Evolutionary conservation across 2,329 filamentous ascomycete genomes (phyloP).

Genomic region (Parascedosporium putredinis): DNA sequence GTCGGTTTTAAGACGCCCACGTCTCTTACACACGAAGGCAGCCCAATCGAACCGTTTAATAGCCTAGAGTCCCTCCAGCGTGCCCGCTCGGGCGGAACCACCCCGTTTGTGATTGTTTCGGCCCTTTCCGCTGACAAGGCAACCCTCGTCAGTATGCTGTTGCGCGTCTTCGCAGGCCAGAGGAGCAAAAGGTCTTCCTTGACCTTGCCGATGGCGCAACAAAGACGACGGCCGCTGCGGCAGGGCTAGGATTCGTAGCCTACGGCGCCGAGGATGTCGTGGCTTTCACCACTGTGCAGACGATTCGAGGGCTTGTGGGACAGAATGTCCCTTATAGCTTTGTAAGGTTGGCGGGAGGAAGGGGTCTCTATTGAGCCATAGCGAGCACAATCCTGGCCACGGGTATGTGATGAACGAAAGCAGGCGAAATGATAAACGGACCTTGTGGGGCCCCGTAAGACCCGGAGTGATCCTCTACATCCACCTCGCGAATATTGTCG

Average conservation of each 20-base stretch:
- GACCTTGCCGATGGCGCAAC: slow-evolving; percentile 60
- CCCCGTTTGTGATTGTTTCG: slow-evolving; percentile 73
- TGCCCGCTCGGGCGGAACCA: slow-evolving; percentile 36
- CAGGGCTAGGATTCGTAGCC: slow-evolving; percentile 65
- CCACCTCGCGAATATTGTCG: no score
- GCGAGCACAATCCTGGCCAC: neutral
- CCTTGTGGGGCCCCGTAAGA: no score
- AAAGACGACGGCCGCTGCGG: slow-evolving; percentile 50
- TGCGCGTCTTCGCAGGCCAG: neutral
- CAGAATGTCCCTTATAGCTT: slow-evolving; percentile 86
- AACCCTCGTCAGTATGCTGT: slow-evolving; percentile 63
- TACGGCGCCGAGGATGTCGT: slow-evolving; percentile 73
- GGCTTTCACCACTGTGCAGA: slow-evolving; percentile 78
- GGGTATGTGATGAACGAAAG: no score
- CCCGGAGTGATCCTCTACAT: no score
- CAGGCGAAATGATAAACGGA: no score
- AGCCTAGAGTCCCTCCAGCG: slow-evolving; percentile 54
- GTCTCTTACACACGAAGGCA: slow-evolving; percentile 45
- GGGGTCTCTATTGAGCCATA: slow-evolving; percentile 31
- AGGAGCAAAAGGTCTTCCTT: slow-evolving; percentile 60
- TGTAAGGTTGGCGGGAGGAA: slow-evolving; percentile 58
- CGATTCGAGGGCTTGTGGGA: slow-evolving; percentile 64
- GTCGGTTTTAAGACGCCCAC: slow-evolving; percentile 64
- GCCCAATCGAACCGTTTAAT: slow-evolving; percentile 71
- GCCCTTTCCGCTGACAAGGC: slow-evolving; percentile 71